Evolutionary conservation across 1,284 basidiomycete genomes (phyloP), one percentile per base, ranked within the genome.

Genomic region (Earliella scabrosa): DNA sequence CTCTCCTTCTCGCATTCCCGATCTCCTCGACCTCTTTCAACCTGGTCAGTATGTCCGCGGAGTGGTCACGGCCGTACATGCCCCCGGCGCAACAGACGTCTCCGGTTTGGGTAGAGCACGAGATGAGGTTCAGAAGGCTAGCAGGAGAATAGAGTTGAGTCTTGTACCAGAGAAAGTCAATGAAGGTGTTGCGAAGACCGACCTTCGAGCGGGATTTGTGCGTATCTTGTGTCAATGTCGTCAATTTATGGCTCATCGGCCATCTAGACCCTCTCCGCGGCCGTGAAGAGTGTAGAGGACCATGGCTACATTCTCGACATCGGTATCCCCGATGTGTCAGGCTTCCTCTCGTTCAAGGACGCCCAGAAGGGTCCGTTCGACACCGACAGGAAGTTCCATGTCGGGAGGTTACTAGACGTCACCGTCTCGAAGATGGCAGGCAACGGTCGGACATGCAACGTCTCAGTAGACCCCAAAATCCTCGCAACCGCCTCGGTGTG

Each of bases 221-320:
- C 75, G 78, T 71, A 41, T 52, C 20, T 16, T 26, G 45, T 52
- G 34, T 53, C 48, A 54, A 64, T 27, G 63, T 38, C 21, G 26
- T 45, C 35, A 18, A 36, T 13, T n/a, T 32, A 31, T 40, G 20
- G 54, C 45, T 67, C 49, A 65, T n/a, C 39, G n/a, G 31, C 38
- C 47, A 27, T 50, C 4, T 63, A 93, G 90, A 83, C 84, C 16
- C 67, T 97, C 49, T 83, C 88, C 0, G 92, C 87, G 10, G 85
- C 91, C 43, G 80, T 98, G 27, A 87, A 90, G 72, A 93, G 90
- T 66, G 77, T 92, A 31, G 97, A 99, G 75, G 97, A 99, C 67
- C 94, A 98, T 73, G 97, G 97, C 1, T 98, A 97, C 74, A 84
- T 90, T 50, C 80, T 99, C 20, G 92, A 97, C 63, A 77, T 97